Base-by-base conservation (phyloP, 2,329 filamentous ascomycete species). In the Grosmannia penicillata region DNA sequence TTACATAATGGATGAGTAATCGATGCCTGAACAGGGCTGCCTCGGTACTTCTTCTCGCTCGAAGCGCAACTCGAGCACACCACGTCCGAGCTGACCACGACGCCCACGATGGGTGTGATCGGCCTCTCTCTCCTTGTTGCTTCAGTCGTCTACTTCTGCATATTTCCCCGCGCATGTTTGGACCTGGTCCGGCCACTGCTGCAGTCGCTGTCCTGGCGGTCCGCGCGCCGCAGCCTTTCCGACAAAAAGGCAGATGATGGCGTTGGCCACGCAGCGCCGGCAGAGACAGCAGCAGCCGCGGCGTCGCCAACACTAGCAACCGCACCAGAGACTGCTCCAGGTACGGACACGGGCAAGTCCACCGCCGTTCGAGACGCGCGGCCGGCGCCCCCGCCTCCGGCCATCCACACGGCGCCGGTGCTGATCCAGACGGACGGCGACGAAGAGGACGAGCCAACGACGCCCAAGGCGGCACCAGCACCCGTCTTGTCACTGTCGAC, bases 71-170 rank as follows among this genome's bases (percentile, higher is more conserved):
- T n/a, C n/a, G n/a, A n/a, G n/a, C n/a, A n/a, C n/a, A n/a, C n/a
- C n/a, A n/a, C n/a, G n/a, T n/a, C n/a, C n/a, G n/a, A n/a, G n/a
- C n/a, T n/a, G n/a, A 22, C 19, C 19, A 22, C 19, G 19, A 19
- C 33, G 33, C 21, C 25, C 15, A 19, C 30, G 5, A 77, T 77
- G 72, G 68, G 61, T 45, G 53, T 75, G 49, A 49, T 78, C 44
- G 74, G 71, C 45, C 56, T 78, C 45, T 74, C 74, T n/a, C 60
- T 80, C 45, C 61, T 79, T 49, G 53, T 79, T 45, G 74, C 68
- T 31, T 74, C 74, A 1, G 57, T 78, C 39, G 63, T 77, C 33
- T 70, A 68, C 49, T 55, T 78, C 45, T 57, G 68, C 48, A 61
- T 77, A 43, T 64, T 65, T 29, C 67, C 67, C 40, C 68, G 66